These are phyloP conservation scores for Aegilops bicornis DNA, from an alignment of 176 grass and related monocot species.

Conservation along the genomic window DNA sequence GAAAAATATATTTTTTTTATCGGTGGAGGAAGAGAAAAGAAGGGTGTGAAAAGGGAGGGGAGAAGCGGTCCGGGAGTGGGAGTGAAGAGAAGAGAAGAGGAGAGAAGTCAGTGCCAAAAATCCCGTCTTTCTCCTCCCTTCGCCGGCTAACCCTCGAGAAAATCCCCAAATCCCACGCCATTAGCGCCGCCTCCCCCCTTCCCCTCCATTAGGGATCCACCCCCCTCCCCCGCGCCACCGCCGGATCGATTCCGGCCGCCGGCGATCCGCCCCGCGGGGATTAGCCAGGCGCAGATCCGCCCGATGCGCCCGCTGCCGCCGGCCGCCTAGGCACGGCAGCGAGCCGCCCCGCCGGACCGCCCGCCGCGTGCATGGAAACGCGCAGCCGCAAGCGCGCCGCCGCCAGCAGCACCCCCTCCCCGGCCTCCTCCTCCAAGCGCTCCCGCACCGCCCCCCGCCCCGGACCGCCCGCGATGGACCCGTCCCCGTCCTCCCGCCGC, in stretches of 20 bases:
- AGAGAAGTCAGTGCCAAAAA: background rate
- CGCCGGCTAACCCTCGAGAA: background rate
- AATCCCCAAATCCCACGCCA: constrained; percentile 4
- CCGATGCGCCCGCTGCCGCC: constrained; percentile 23
- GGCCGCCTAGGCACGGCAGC: constrained; percentile 40
- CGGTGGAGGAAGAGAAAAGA: too few relatives aligned
- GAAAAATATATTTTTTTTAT: too few relatives aligned
- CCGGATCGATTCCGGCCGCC: background rate
- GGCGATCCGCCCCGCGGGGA: background rate
- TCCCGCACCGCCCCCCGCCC: constrained; percentile 26
- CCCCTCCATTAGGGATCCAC: background rate
- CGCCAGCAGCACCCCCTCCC: constrained; percentile 36
- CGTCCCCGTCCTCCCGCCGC: constrained; percentile 62
- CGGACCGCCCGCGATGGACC: background rate
- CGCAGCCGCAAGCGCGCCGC: constrained; percentile 96
- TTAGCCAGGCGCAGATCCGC: background rate
- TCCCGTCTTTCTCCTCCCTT: background rate
- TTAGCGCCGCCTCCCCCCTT: background rate
- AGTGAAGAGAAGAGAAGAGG: too few relatives aligned
- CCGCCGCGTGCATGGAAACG: constrained; percentile 83
- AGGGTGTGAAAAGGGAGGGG: too few relatives aligned
- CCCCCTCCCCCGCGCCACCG: background rate
- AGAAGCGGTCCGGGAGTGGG: too few relatives aligned
- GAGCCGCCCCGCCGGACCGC: constrained; percentile 1
- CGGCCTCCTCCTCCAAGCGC: constrained; percentile 33